Evolutionary conservation across 176 grass and related monocot species (phyloP).

Genomic region (Chloris gayana): DNA sequence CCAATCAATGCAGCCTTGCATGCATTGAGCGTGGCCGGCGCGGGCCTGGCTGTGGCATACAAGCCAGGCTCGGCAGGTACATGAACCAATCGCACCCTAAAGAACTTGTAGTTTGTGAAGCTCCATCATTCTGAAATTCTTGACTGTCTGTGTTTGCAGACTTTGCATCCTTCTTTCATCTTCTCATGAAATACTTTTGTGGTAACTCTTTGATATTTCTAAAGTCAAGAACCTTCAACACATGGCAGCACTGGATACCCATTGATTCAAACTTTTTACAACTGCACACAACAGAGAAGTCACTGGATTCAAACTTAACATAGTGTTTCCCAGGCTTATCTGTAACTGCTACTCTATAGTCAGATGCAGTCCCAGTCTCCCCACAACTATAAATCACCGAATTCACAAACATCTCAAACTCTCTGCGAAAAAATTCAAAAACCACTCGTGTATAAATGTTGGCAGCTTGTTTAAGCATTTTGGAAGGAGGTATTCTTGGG

Average conservation of each 20-base stretch:
- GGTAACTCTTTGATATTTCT: conserved; percentile 95
- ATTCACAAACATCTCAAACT: conserved; percentile 98
- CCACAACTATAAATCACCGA: conserved; percentile 83
- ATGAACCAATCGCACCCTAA: too few relatives aligned
- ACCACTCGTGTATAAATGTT: conserved; percentile 79
- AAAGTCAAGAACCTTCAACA: conserved; percentile 91
- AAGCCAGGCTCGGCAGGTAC: too few relatives aligned
- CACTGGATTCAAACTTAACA: conserved; percentile 75
- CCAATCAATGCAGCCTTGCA: too few relatives aligned
- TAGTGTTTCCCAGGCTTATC: conserved; percentile 71
- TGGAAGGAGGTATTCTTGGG: conserved; percentile 88
- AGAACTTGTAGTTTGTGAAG: conserved; percentile 33
- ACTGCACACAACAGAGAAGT: conserved; percentile 70
- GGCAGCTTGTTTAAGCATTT: conserved; percentile 82
- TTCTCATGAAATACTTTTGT: conserved; percentile 72
- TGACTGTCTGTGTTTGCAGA: conserved; percentile 46
- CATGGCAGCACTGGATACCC: conserved; percentile 87
- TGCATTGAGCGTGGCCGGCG: too few relatives aligned
- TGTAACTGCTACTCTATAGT: conserved; percentile 78
- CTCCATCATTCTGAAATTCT: conserved; percentile 43
- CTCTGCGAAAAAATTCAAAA: conserved; percentile 80
- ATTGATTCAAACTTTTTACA: conserved; percentile 91
- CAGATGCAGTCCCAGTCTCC: conserved; percentile 44
- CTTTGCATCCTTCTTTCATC: conserved; percentile 80
- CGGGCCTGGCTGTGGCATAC: too few relatives aligned